Conservation (phyloP, 768 basidiomycete genomes). For the Amanita pseudoporphyria region DNA sequence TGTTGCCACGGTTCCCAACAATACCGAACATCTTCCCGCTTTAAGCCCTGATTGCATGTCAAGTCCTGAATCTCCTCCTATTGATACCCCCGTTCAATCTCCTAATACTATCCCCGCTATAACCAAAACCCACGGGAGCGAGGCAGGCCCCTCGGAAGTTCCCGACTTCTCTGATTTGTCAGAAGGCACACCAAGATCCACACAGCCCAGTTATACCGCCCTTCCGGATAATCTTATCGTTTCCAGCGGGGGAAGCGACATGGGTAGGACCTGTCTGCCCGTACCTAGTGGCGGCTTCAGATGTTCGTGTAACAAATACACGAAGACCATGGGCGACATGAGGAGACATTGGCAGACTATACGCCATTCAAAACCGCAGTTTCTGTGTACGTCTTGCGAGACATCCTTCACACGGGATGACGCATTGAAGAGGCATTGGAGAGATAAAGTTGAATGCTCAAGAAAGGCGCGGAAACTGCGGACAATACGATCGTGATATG, state of each 20-base stretch:
- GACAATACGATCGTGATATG: neutral
- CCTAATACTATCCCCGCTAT: neutral
- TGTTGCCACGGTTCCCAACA: neutral
- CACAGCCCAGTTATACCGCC: neutral
- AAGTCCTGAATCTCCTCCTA: neutral
- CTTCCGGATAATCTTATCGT: neutral
- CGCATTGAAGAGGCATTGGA: constrained; percentile 4
- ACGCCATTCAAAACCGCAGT: neutral
- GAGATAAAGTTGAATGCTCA: neutral
- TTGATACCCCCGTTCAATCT: neutral
- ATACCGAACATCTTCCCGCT: neutral
- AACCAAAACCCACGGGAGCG: neutral
- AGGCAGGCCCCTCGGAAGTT: neutral
- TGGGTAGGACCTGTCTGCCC: neutral
- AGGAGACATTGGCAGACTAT: constrained; percentile 5
- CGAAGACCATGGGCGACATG: constrained; percentile 2
- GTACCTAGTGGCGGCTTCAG: neutral
- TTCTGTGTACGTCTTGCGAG: neutral
- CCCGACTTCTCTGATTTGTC: neutral
- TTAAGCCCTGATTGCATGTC: neutral
- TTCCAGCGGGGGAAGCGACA: constrained; percentile 1
- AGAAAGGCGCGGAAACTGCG: neutral
- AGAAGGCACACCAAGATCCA: neutral
- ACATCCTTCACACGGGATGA: constrained; percentile 1
- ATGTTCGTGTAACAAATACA: neutral